phyloP scores from a whole-genome alignment of 2,329 filamentous ascomycete species.

The Coccinonectria pachysandricola region DNA sequence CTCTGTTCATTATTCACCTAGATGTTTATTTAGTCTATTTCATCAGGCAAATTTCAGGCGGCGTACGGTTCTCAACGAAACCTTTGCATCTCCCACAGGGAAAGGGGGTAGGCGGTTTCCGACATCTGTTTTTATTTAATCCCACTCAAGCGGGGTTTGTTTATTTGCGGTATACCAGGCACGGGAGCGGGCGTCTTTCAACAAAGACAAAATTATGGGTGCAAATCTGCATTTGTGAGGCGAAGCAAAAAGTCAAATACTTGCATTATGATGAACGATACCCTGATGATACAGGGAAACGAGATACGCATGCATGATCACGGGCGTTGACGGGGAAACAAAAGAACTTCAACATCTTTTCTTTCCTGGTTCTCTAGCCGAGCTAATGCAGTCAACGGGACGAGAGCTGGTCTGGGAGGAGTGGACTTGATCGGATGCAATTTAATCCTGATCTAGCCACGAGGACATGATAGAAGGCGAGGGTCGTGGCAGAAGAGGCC shows the following conservation, averaged over 20 bases:
- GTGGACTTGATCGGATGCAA: slow-evolving; percentile 14
- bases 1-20: slow-evolving; percentile 24
- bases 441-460: slow-evolving; percentile 6
- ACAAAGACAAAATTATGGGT: slow-evolving; percentile 30
- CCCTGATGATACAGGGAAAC: slow-evolving; percentile 23
- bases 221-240: slow-evolving; percentile 29
- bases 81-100: slow-evolving; percentile 26
- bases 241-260: slow-evolving; percentile 22
- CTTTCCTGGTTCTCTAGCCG: slow-evolving; percentile 32
- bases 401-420: slow-evolving; percentile 11
- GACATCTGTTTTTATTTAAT: slow-evolving; percentile 23
- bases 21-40: slow-evolving; percentile 29
- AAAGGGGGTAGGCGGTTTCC: slow-evolving; percentile 25
- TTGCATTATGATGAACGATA: slow-evolving; percentile 34
- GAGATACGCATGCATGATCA: slow-evolving; percentile 21
- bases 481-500: slow-evolving; percentile 5
- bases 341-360: slow-evolving; percentile 41
- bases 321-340: slow-evolving; percentile 33
- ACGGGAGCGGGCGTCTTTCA: slow-evolving; percentile 35
- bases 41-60: slow-evolving; percentile 26
- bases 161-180: slow-evolving; percentile 27
- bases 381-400: slow-evolving; percentile 27
- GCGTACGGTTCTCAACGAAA: slow-evolving; percentile 40
- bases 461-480: slow-evolving; percentile 4
- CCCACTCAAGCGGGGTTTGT: slow-evolving; percentile 17